Percentiles rank a stretch among this genome's conserved stretches.
phyloP scores from a whole-genome alignment of 441 rosid genomes.

The Adansonia madagascariensis region DNA sequence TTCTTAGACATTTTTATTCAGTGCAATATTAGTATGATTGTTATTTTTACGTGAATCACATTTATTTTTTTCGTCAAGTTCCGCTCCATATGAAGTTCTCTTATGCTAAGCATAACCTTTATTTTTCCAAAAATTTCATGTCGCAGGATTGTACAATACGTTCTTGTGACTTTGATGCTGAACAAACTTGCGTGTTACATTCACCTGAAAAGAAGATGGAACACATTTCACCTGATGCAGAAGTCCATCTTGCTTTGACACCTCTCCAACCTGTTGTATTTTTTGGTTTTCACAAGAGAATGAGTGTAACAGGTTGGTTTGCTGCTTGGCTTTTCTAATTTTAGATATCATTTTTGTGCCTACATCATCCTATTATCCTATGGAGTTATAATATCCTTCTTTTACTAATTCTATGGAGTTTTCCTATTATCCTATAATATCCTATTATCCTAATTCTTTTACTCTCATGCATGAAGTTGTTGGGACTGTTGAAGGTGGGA shows the following conservation, averaged over 20 bases:
- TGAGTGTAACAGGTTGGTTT: conserved; percentile 94
- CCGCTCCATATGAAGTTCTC: background rate
- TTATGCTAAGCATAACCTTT: background rate
- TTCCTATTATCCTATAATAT: too few relatives aligned
- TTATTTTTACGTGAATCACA: background rate
- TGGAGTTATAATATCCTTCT: conserved; percentile 22
- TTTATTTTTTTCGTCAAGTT: background rate
- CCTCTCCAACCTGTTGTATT: conserved; percentile 91
- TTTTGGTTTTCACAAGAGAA: conserved; percentile 88
- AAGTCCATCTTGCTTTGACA: conserved; percentile 97
- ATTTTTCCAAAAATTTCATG: background rate
- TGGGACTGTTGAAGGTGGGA: conserved; percentile 98
- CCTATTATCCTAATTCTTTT: conserved; percentile 18
- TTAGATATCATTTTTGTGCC: background rate
- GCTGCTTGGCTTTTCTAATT: conserved; percentile 7
- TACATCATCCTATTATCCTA: background rate
- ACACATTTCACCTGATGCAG: conserved; percentile 71
- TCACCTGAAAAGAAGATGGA: conserved; percentile 94
- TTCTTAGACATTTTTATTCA: background rate
- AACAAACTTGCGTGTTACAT: conserved; percentile 93
- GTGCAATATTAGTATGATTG: background rate
- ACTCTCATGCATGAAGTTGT: conserved; percentile 66
- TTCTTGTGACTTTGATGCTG: conserved; percentile 94
- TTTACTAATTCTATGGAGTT: too few relatives aligned
- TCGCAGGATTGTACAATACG: conserved; percentile 94